These are phyloP conservation scores for Komagataella ulmi DNA, from an alignment of 805 yeast genomes.

Conservation along the genomic window DNA sequence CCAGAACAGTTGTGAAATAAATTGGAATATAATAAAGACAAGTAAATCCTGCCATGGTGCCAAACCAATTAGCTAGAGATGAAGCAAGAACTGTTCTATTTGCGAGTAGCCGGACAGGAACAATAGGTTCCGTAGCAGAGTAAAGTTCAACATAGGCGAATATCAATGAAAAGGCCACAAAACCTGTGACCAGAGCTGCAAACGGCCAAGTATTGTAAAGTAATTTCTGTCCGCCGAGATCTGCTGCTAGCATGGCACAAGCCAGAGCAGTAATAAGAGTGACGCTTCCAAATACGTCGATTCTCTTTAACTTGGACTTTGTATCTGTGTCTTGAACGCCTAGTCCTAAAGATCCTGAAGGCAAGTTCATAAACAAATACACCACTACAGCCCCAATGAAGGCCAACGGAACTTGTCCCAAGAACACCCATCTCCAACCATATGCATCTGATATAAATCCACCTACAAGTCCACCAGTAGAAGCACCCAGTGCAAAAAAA, in stretches of 20 bases:
- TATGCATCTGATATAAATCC: conserved; percentile 42
- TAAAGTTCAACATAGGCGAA: conserved; percentile 31
- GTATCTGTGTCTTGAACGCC: conserved; percentile 25
- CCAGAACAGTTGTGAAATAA: conserved; percentile 41
- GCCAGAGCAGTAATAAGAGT: conserved; percentile 30
- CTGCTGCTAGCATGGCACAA: conserved; percentile 33
- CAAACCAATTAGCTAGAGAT: conserved; percentile 50
- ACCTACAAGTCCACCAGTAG: conserved; percentile 53
- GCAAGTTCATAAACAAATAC: conserved; percentile 27
- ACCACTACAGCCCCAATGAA: conserved; percentile 25
- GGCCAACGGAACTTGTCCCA: conserved; percentile 42
- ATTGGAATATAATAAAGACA: conserved; percentile 50
- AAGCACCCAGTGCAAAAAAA: conserved; percentile 68
- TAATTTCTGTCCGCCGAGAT: conserved; percentile 37
- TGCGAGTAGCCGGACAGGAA: conserved; percentile 42
- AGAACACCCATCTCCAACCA: conserved; percentile 59
- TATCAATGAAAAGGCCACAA: conserved; percentile 21
- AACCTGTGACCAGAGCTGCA: conserved; percentile 14
- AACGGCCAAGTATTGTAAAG: conserved; percentile 25
- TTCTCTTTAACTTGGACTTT: conserved; percentile 32
- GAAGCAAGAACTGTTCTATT: conserved; percentile 51
- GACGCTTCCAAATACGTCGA: conserved; percentile 42
- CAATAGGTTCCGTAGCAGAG: conserved; percentile 40
- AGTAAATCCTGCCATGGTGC: conserved; percentile 31
- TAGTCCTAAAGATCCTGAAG: conserved; percentile 23